Percentiles rank a stretch among this genome's conserved stretches.
These are phyloP conservation scores for Ciborinia camelliae DNA, from an alignment of 2,329 filamentous ascomycete species.

Conservation along the genomic window DNA sequence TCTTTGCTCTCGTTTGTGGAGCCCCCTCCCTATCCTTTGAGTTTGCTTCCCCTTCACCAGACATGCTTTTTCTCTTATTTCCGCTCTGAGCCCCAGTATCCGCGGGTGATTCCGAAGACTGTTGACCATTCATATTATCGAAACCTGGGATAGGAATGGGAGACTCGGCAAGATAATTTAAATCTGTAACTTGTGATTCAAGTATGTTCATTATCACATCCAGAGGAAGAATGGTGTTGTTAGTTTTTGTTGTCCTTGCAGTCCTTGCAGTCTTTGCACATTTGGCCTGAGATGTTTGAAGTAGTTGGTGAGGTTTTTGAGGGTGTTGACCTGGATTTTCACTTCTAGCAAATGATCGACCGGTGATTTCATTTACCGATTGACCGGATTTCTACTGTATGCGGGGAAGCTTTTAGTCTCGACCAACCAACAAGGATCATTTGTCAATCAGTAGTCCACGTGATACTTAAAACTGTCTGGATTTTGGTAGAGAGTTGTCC, in stretches of 20 bases:
- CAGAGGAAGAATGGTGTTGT: not conserved
- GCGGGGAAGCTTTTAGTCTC: not conserved
- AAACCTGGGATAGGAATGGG: slow-evolving; percentile 28
- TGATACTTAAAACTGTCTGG: not conserved
- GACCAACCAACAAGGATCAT: not conserved
- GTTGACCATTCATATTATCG: slow-evolving; percentile 31
- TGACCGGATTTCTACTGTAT: not conserved
- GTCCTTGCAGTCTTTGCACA: not conserved
- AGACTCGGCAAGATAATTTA: slow-evolving; percentile 36
- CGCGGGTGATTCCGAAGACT: slow-evolving; percentile 36
- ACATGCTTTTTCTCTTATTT: slow-evolving; percentile 36
- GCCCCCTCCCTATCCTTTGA: slow-evolving; percentile 16
- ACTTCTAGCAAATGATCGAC: not conserved
- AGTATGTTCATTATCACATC: slow-evolving; percentile 38
- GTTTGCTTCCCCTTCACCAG: slow-evolving; percentile 20
- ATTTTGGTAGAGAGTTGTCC: too few species aligned
- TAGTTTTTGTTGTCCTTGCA: too few species aligned
- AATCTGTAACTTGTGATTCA: slow-evolving; percentile 36
- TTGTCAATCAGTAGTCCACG: not conserved
- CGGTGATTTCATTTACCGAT: not conserved
- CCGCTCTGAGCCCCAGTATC: slow-evolving; percentile 31
- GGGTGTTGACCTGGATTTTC: not conserved
- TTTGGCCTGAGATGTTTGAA: not conserved
- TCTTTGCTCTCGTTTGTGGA: slow-evolving; percentile 37
- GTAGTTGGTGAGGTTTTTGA: not conserved